A percentile compares a stretch with the other conserved stretches of the same genome.
Evolutionary conservation across 2,329 filamentous ascomycete species (phyloP).

Genomic region (Fonsecaea erecta): DNA sequence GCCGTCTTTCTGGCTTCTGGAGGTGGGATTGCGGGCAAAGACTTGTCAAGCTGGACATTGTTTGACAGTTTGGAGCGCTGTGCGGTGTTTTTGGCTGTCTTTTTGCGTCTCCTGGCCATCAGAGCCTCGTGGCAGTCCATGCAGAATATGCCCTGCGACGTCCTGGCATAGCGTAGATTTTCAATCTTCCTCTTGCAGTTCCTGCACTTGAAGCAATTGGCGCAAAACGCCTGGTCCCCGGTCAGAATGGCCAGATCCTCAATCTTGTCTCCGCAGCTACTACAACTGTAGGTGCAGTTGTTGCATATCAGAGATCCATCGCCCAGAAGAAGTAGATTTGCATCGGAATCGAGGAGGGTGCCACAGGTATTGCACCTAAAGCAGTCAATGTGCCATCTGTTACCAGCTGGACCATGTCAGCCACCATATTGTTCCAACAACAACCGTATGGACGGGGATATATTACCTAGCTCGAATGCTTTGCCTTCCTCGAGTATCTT

Average conservation of each 20-base stretch:
- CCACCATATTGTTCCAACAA: constrained; percentile 16
- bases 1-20: constrained; percentile 48
- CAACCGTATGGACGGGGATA: constrained; percentile 11
- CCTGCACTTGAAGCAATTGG: constrained; percentile 93
- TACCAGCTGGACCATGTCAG: constrained; percentile 69
- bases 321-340: constrained; percentile 93
- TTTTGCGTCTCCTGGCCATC: constrained; percentile 89
- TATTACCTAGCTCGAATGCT: constrained; percentile 90
- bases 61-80: constrained; percentile 39
- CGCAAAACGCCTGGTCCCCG: constrained; percentile 96
- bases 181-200: constrained; percentile 99
- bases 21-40: constrained; percentile 84
- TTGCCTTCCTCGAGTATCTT: constrained; percentile 98
- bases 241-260: constrained; percentile 97
- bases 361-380: constrained; percentile 96
- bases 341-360: constrained; percentile 95
- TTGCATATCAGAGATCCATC: constrained; percentile 99
- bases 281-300: constrained; percentile 99
- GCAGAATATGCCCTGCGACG: constrained; percentile 97
- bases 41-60: constrained; percentile 79
- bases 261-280: constrained; percentile 94
- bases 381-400: constrained; percentile 98
- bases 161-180: constrained; percentile 94
- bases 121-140: constrained; percentile 98
- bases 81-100: constrained; percentile 45